These are phyloP conservation scores for Botrytis medusae DNA, from an alignment of 2,329 filamentous ascomycete species.

Conservation along the genomic window DNA sequence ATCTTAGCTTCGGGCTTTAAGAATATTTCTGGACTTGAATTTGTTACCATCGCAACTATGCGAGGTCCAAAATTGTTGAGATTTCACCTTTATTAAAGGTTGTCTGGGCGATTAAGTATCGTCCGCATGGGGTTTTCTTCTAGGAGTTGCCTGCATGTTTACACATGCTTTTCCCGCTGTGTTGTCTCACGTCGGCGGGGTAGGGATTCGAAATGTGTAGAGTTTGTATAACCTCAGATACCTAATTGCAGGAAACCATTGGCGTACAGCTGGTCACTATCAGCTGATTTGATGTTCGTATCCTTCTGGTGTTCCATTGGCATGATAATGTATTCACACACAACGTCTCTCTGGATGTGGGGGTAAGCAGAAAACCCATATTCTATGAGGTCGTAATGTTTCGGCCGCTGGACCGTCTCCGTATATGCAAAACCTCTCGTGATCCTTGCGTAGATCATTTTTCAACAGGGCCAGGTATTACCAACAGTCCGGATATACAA, in stretches of 20 bases:
- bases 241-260: background rate
- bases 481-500: slow-evolving; percentile 1
- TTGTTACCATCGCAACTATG: slow-evolving; percentile 19
- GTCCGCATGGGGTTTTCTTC: background rate
- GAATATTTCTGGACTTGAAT: background rate
- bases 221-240: background rate
- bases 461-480: background rate
- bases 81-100: background rate
- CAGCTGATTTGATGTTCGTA: slow-evolving; percentile 12
- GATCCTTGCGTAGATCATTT: slow-evolving; percentile 3
- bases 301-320: background rate
- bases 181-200: background rate
- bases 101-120: background rate
- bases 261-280: background rate
- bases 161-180: background rate
- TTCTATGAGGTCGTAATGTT: background rate
- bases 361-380: background rate
- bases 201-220: background rate
- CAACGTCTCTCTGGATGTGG: background rate
- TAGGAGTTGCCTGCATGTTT: slow-evolving; percentile 10
- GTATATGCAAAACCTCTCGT: background rate
- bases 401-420: background rate
- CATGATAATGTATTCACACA: background rate
- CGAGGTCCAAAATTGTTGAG: background rate
- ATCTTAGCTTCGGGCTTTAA: background rate